Base-by-base conservation (phyloP, 768 basidiomycete species). In the Coprinopsis strossmayeri region DNA sequence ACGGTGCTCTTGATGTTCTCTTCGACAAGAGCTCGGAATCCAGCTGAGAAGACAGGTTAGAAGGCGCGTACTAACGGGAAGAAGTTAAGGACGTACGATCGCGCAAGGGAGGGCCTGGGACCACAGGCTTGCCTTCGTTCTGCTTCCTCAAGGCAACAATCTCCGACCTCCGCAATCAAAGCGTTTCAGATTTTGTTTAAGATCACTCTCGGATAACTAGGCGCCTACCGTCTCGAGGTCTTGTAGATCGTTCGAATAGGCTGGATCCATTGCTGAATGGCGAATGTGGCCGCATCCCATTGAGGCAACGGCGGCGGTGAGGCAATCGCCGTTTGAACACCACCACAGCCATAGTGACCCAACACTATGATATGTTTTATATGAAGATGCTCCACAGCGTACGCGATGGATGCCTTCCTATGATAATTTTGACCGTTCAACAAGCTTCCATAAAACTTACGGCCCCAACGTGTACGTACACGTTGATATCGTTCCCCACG, bases 21-120 rank as follows among this genome's bases (percentile, higher is more conserved):
- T 50, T 73, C 71, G 2, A 73, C 68, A 2, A 73, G 63, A 0
- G 70, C 71, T 28, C 70, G 64, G 59, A 69, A 70, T 12, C 63
- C 69, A 32, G 66, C 70, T 72, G 25, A 18, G 37, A 4, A 10
- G 21, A 30, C 18, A 7, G 10, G 18, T 11, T 17, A 18, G 9
- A 7, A 34, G 53, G 50, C 5, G 24, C 3, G 34, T 21, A 12
- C 21, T n/a, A 7, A 28, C 24, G 21, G 34, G 21, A 23, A 38
- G 10, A 2, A 13, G 12, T 24, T 12, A 32, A 3, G 50, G 18
- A 59, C 67, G 53, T 43, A 69, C 64, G 61, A 51, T 66, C 59
- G 52, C 63, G 53, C 34, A 63, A 51, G 18, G 59, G 54, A 20
- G 64, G 62, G 28, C 59, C 58, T 46, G 62, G 58, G 0, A 56